Evolutionary conservation across 352 stramenopile species (phyloP), one percentile per base, ranked within the genome.

Genomic region (Phytophthora tentaculata): DNA sequence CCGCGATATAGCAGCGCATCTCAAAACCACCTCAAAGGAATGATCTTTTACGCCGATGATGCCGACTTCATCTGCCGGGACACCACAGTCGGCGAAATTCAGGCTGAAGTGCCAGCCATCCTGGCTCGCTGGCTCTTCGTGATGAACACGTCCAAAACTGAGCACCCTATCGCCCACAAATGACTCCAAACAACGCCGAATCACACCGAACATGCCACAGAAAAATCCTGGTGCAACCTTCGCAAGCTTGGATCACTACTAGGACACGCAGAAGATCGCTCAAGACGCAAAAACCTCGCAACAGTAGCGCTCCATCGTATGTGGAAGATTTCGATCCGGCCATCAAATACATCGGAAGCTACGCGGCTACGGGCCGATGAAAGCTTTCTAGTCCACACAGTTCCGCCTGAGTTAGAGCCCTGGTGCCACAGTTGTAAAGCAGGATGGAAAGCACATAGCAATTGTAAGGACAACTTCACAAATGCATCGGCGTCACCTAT

Each of bases 101-200:
- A 45, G 6, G 41, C 26, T 7, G n/a, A 69, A n/a, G n/a, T n/a
- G n/a, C n/a, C n/a, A 17, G 23, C 10, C 9, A 44, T 64, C n/a
- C 26, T 69, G 24, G 29, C 29, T 20, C 23, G 47, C 3, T 69
- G 52, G 45, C 58, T 44, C 0, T 26, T 69, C 23, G 20, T 58
- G 32, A n/a, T 69, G 43, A 64, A 64, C 48, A 62, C 61, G 5
- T 20, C 35, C n/a, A 59, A 69, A 35, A 69, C 53, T 1, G 53
- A 69, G 9, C 53, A 59, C 7, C 64, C 43, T 5, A 53, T 54
- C 9, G n/a, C 64, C 16, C 44, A 63, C 3, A 13, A 32, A 1
- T 35, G 43, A 32, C 20, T 41, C 5, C 20, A 23, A 9, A 16
- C 41, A 8, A 8, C 3, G n/a, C 41, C 35, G 3, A 60, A 39